phyloP scores from a whole-genome alignment of 2,329 filamentous ascomycete species.

The Scedosporium minutisporum region DNA sequence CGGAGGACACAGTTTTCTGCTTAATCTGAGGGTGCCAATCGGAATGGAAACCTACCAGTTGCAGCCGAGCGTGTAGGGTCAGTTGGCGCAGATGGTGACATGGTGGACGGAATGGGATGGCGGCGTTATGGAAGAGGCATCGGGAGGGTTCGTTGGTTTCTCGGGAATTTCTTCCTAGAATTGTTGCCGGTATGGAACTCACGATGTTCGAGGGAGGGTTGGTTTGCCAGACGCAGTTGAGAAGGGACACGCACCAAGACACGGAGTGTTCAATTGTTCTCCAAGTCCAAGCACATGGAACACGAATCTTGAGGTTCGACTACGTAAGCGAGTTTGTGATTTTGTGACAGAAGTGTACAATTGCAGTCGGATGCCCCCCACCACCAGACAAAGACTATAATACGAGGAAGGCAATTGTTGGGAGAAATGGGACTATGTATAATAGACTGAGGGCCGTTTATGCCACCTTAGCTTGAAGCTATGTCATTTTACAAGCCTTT shows the following conservation, averaged over 20 bases:
- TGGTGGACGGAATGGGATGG: slow-evolving; percentile 15
- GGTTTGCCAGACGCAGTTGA: not conserved
- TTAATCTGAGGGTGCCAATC: not conserved
- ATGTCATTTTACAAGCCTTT: not conserved
- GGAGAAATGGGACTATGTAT: not conserved
- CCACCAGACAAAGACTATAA: slow-evolving; percentile 10
- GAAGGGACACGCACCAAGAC: too few relatives aligned
- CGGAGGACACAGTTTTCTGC: not conserved
- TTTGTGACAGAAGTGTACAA: not conserved
- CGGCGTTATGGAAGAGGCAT: slow-evolving; percentile 15
- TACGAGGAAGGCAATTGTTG: not conserved
- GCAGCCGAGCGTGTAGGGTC: slow-evolving; percentile 23
- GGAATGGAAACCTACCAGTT: slow-evolving; percentile 2
- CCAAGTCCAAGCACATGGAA: not conserved
- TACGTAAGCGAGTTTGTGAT: not conserved
- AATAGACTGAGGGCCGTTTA: not conserved
- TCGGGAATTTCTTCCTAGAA: too few relatives aligned
- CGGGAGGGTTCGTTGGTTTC: slow-evolving; percentile 6
- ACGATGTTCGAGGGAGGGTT: not conserved
- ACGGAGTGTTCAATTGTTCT: too few relatives aligned
- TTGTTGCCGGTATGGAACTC: not conserved
- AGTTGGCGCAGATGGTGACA: slow-evolving; percentile 28
- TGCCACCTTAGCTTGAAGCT: not conserved
- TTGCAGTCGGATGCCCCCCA: not conserved
- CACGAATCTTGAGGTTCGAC: not conserved